Conservation (phyloP, 176 grass and related monocot genomes). For the Metroxylon sagu region DNA sequence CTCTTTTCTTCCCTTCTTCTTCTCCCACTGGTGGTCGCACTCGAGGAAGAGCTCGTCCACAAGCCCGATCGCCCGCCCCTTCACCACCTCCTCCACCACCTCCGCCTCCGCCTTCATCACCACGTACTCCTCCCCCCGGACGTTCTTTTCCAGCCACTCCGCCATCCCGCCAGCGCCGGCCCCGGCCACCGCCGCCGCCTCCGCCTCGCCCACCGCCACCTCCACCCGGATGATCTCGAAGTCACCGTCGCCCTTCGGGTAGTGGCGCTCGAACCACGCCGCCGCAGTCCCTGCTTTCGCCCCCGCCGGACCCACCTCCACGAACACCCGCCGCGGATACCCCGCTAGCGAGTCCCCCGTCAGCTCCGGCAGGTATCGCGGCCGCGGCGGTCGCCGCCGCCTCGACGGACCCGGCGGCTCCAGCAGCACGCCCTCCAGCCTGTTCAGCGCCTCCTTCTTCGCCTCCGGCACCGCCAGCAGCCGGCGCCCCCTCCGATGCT, state of each 20-base stretch:
- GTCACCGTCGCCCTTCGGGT: slow-evolving; percentile 34
- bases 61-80: slow-evolving; percentile 22
- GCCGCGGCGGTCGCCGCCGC: slow-evolving; percentile 5
- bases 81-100: slow-evolving; percentile 36
- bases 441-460: slow-evolving; percentile 29
- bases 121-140: slow-evolving; percentile 51
- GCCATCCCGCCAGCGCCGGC: slow-evolving; percentile 8
- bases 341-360: slow-evolving; percentile 31
- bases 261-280: slow-evolving; percentile 44
- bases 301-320: slow-evolving; percentile 26
- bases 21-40: slow-evolving; percentile 27
- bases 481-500: slow-evolving; percentile 1
- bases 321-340: slow-evolving; percentile 37
- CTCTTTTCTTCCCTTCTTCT: slow-evolving; percentile 4
- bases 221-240: slow-evolving; percentile 43
- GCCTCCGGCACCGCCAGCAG: slow-evolving; percentile 24
- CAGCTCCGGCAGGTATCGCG: slow-evolving; percentile 34
- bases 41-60: slow-evolving; percentile 56
- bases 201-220: slow-evolving; percentile 6
- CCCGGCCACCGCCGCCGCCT: background rate
- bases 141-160: slow-evolving; percentile 44
- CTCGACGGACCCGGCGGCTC: slow-evolving; percentile 30
- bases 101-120: slow-evolving; percentile 44
- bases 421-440: slow-evolving; percentile 42
- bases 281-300: background rate